Evolutionary conservation across 805 yeast species (phyloP).

Genomic region (Barnettozyma pratensis): DNA sequence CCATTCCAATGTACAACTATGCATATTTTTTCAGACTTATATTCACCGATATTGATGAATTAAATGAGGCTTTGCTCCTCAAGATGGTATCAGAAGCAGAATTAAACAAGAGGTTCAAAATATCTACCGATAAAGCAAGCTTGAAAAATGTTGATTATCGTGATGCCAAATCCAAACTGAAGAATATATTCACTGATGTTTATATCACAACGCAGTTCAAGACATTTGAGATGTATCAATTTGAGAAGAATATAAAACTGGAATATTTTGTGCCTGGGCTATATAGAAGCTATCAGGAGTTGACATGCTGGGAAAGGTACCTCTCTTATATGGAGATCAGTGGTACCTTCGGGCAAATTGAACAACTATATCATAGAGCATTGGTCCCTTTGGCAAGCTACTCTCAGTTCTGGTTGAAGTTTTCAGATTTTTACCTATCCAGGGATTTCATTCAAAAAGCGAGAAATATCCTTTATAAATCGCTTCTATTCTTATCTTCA

Average conservation of each 20-base stretch:
- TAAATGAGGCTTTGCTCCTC: slow-evolving; percentile 9
- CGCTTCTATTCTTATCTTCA: slow-evolving; percentile 24
- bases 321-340: slow-evolving; percentile 44
- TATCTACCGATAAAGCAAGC: slow-evolving; percentile 3
- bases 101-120: slow-evolving; percentile 18
- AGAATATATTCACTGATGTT: slow-evolving; percentile 45
- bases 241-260: slow-evolving; percentile 37
- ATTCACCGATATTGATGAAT: slow-evolving; percentile 28
- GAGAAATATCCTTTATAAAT: slow-evolving; percentile 32
- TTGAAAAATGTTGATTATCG: slow-evolving; percentile 10
- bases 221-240: slow-evolving; percentile 43
- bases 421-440: slow-evolving; percentile 37
- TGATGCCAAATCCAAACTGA: slow-evolving; percentile 33
- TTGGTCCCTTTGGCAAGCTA: slow-evolving; percentile 40
- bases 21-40: slow-evolving; percentile 39
- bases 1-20: slow-evolving; percentile 53
- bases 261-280: slow-evolving; percentile 34
- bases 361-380: slow-evolving; percentile 43
- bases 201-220: slow-evolving; percentile 53
- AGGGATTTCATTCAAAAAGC: slow-evolving; percentile 31
- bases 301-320: slow-evolving; percentile 56
- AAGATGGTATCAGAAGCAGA: slow-evolving; percentile 17
- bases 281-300: slow-evolving; percentile 36
- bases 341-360: slow-evolving; percentile 12
- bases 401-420: slow-evolving; percentile 45